Evolutionary conservation across 768 basidiomycete genomes (phyloP).

Genomic region (Holtermanniella nyarrowii): DNA sequence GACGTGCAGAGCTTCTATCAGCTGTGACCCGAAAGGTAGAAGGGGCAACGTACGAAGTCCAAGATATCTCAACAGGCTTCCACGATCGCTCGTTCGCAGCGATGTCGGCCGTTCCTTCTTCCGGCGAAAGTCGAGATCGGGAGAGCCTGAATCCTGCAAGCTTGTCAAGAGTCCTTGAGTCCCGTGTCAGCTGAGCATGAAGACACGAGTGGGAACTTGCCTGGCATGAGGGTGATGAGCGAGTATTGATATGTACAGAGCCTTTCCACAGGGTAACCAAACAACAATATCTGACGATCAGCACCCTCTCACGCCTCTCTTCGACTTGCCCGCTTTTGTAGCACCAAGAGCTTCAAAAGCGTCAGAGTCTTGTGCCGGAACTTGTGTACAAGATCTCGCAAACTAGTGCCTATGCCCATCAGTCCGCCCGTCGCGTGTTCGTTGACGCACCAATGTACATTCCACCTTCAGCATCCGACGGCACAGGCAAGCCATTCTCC

Average conservation of each 20-base stretch:
- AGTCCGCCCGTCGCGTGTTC: conserved; percentile 46
- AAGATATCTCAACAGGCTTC: conserved; percentile 80
- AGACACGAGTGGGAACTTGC: conserved; percentile 43
- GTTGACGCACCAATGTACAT: conserved; percentile 76
- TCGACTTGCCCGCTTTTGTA: conserved; percentile 70
- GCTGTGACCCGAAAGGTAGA: background rate
- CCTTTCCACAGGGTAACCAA: conserved; percentile 88
- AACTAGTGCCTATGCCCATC: conserved; percentile 46
- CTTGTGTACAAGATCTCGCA: conserved; percentile 81
- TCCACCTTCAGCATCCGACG: conserved; percentile 80
- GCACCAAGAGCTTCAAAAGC: conserved; percentile 87
- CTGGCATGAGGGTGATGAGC: conserved; percentile 82
- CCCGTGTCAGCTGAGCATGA: conserved; percentile 6
- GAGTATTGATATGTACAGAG: conserved; percentile 97
- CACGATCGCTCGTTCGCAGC: conserved; percentile 74
- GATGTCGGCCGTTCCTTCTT: conserved; percentile 64
- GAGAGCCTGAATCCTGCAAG: conserved; percentile 83
- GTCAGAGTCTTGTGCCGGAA: conserved; percentile 85
- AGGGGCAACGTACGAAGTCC: conserved; percentile 59
- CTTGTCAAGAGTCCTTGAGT: conserved; percentile 67
- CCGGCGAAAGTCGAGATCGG: conserved; percentile 55
- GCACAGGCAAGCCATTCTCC: conserved; percentile 55
- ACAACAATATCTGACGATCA: conserved; percentile 74
- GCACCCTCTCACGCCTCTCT: background rate
- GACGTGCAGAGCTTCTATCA: conserved; percentile 17